Conservation (phyloP, 495 filamentous ascomycete genomes). For the Penicillium ucsense region DNA sequence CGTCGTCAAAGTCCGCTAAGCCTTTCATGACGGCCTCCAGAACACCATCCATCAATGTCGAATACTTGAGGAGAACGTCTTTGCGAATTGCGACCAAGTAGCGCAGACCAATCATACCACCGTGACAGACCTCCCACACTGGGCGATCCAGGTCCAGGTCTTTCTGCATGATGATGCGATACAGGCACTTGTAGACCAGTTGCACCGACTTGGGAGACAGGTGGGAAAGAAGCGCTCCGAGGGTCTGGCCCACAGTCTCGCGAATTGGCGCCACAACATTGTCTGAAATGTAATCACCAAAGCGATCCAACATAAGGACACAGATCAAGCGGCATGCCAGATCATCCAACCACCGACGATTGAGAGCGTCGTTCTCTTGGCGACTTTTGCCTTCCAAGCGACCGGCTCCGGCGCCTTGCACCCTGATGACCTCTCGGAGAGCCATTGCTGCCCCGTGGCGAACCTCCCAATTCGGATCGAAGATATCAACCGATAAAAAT, state of each 20-base stretch:
- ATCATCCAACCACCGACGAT: conserved; percentile 82
- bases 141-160: conserved; percentile 60
- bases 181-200: conserved; percentile 67
- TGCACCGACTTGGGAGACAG: conserved; percentile 66
- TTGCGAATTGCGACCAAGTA: conserved; percentile 93
- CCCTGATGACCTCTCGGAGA: conserved; percentile 79
- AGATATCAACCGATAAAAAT: conserved; percentile 82
- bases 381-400: conserved; percentile 59
- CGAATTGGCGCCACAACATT: conserved; percentile 93
- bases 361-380: conserved; percentile 65
- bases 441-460: conserved; percentile 97
- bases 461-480: conserved; percentile 91
- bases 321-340: conserved; percentile 85
- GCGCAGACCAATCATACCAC: conserved; percentile 91
- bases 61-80: conserved; percentile 75
- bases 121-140: conserved; percentile 92
- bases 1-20: conserved; percentile 80
- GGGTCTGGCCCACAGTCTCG: conserved; percentile 91
- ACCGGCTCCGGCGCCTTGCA: conserved; percentile 88
- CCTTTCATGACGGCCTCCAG: conserved; percentile 90
- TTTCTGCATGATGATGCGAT: conserved; percentile 84
- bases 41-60: conserved; percentile 83
- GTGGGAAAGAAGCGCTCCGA: conserved; percentile 80
- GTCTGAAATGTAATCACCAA: conserved; percentile 95
- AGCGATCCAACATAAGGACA: conserved; percentile 93